Percentiles rank a stretch among this genome's conserved stretches.
phyloP scores from a whole-genome alignment of 2,329 filamentous ascomycete species.

The Penicillium sp. region DNA sequence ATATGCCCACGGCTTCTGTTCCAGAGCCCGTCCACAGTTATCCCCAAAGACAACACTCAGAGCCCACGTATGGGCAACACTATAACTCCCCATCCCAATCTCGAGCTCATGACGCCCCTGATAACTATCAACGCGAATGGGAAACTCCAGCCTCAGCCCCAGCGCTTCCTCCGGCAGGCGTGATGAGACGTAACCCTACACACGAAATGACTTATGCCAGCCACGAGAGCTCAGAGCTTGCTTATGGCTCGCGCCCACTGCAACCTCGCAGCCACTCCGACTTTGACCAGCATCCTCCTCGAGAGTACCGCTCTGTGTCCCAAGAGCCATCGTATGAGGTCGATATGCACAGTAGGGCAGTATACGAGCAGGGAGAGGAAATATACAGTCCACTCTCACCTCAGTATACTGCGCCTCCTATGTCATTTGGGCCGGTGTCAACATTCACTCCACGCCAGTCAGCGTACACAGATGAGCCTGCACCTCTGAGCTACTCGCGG shows the following conservation, averaged over 20 bases:
- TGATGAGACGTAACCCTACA: conserved; percentile 13
- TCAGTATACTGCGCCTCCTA: conserved; percentile 22
- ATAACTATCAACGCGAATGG: conserved; percentile 32
- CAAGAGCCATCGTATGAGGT: conserved; percentile 19
- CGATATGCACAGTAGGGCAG: conserved; percentile 12
- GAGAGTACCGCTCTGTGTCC: conserved; percentile 23
- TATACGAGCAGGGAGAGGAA: conserved; percentile 21
- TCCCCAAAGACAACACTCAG: conserved; percentile 67
- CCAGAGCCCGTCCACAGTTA: conserved; percentile 64
- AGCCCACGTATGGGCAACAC: conserved; percentile 50
- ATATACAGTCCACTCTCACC: conserved; percentile 25
- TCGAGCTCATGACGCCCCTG: conserved; percentile 32
- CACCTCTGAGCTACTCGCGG: conserved; percentile 18
- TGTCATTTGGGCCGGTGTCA: conserved; percentile 20
- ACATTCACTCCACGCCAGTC: conserved; percentile 21
- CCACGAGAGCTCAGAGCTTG: conserved; percentile 18
- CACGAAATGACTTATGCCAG: conserved; percentile 25
- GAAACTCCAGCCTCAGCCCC: conserved; percentile 15
- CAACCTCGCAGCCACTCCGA: conserved; percentile 26
- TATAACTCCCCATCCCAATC: conserved; percentile 25
- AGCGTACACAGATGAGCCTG: conserved; percentile 18
- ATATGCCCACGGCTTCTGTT: conserved; percentile 38
- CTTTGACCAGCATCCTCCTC: conserved; percentile 24
- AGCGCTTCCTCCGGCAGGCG: conserved; percentile 15
- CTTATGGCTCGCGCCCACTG: conserved; percentile 25